Evolutionary conservation across 2,329 filamentous ascomycete genomes (phyloP), one percentile per base, ranked within the genome.

Genomic region (Fusarium ambrosium): DNA sequence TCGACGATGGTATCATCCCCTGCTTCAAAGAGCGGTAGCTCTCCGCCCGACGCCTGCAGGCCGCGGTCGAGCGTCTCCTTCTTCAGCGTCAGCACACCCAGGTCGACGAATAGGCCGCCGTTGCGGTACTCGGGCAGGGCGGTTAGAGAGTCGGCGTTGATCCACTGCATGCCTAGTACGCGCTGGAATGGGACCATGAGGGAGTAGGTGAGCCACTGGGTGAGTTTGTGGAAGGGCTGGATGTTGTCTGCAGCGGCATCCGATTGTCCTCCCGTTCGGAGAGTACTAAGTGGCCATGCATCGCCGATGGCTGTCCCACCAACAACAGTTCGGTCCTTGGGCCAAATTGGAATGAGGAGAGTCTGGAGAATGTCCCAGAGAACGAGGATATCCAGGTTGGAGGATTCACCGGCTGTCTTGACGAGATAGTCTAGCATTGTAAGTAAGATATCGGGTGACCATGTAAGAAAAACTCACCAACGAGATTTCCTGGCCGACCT

Each of bases 131-230:
- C 92, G 0, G 92, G 91, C 4, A 94, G 84, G 0, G 91, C 92
- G 0, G 92, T 94, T 10, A 92, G 86, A 0, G 91, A 86, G 22
- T 89, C 84, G 3, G 84, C 81, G 41, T 89, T 89, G 10, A 82
- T 84, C 82, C 89, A 90, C 14, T 86, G 82, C 16, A 87, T 84
- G 1, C 85, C 84, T 11, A 92, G 82, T 1, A 91, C 80, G 2
- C 86, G 85, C 58, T 87, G 85, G 76, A 92, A 90, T 0, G 89
- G 89, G 5, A 93, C 91, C 84, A 92, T 93, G 9, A 94, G 84
- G 0, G 92, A 94, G 81, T 94, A 94, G 2, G 89, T 89, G 7
- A 94, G 87, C 92, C 92, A 94, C 79, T 94, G 92, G 0, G 92
- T 93, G 10, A 94, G 86, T 73, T 90, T 90, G 78, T 91, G 89